Conservation (phyloP, 768 basidiomycete genomes). For the Suillus decipiens region DNA sequence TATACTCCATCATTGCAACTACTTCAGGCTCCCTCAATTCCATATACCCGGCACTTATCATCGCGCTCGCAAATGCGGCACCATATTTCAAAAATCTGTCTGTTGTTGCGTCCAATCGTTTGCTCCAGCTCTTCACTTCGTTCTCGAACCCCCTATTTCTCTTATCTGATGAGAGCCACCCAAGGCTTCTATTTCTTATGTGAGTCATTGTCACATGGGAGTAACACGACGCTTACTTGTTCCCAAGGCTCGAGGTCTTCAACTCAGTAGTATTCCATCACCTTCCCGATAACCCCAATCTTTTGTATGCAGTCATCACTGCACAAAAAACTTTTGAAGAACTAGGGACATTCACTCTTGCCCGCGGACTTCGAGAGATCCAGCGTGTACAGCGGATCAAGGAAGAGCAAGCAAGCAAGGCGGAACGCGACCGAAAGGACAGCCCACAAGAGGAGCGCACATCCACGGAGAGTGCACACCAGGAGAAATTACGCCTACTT, state of each 20-base stretch:
- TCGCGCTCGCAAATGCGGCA: slow-evolving; percentile 84
- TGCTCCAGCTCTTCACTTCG: slow-evolving; percentile 88
- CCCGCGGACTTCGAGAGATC: slow-evolving; percentile 84
- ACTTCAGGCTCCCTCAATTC: slow-evolving; percentile 81
- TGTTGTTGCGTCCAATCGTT: slow-evolving; percentile 76
- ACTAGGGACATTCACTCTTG: slow-evolving; percentile 88
- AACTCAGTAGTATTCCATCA: slow-evolving; percentile 81
- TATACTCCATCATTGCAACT: slow-evolving; percentile 88
- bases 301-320: slow-evolving; percentile 83
- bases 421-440: slow-evolving; percentile 27
- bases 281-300: slow-evolving; percentile 80
- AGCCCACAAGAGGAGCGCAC: slow-evolving; percentile 16
- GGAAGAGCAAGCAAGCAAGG: slow-evolving; percentile 58
- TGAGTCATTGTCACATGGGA: slow-evolving; percentile 35
- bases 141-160: slow-evolving; percentile 90
- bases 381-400: slow-evolving; percentile 69
- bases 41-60: slow-evolving; percentile 90
- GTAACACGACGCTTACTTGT: slow-evolving; percentile 1
- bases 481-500: slow-evolving; percentile 70
- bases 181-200: slow-evolving; percentile 91
- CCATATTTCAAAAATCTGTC: slow-evolving; percentile 84
- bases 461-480: slow-evolving; percentile 40
- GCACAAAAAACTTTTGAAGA: slow-evolving; percentile 87
- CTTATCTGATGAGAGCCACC: slow-evolving; percentile 93
- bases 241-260: slow-evolving; percentile 81